These are phyloP conservation scores for Lyophyllum semitale DNA, from an alignment of 768 basidiomycete species.

Conservation along the genomic window DNA sequence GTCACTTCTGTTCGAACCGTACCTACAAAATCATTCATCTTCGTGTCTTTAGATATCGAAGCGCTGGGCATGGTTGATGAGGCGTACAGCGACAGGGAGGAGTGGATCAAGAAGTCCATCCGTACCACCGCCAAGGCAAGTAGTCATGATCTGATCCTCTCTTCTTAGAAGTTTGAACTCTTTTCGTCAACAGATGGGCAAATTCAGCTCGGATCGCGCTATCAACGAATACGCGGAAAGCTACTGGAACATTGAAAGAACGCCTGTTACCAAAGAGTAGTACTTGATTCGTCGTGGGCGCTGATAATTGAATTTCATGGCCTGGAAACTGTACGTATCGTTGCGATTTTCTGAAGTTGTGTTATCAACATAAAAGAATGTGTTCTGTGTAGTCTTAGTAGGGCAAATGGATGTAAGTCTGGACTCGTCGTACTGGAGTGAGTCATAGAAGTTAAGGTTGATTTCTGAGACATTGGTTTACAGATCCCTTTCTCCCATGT, in stretches of 20 bases:
- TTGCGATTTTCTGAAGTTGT: too few relatives aligned
- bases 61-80: constrained; percentile 88
- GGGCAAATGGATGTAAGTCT: too few relatives aligned
- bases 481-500: too few relatives aligned
- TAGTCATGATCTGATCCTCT: not conserved
- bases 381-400: too few relatives aligned
- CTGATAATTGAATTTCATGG: not conserved
- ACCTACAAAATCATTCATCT: not conserved
- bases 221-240: constrained; percentile 92
- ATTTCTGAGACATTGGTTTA: too few relatives aligned
- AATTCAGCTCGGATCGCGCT: constrained; percentile 93
- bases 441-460: too few relatives aligned
- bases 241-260: constrained; percentile 76
- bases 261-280: constrained; percentile 20
- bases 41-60: constrained; percentile 61
- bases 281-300: not conserved
- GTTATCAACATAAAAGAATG: too few relatives aligned
- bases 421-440: too few relatives aligned
- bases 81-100: constrained; percentile 78
- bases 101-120: constrained; percentile 94
- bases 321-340: not conserved
- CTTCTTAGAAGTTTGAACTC: too few relatives aligned
- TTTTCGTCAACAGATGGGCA: constrained; percentile 89
- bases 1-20: constrained; percentile 23
- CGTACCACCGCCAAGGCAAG: constrained; percentile 73